Percentiles rank a stretch among this genome's conserved stretches.
Conservation (phyloP, 116 monocot species). For the Iris pallida region DNA sequence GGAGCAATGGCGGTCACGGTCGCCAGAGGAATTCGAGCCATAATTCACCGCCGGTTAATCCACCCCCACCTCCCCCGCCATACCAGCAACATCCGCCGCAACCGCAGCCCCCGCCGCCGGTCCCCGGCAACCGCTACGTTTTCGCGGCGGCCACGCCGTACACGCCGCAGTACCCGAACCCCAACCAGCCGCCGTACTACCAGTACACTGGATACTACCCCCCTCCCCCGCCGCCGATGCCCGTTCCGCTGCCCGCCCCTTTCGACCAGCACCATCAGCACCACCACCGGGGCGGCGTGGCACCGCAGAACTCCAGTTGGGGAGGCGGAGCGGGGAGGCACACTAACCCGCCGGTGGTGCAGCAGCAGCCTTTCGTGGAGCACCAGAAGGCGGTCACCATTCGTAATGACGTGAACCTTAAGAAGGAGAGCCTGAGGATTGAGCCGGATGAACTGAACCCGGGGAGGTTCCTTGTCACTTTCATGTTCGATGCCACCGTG, state of each 20-base stretch:
- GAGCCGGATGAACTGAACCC: constrained; percentile 75
- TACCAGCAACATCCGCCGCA: constrained; percentile 14
- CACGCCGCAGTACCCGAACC: constrained; percentile 66
- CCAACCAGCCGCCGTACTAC: constrained; percentile 52
- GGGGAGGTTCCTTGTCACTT: constrained; percentile 57
- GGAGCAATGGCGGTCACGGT: constrained; percentile 27
- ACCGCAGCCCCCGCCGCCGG: constrained; percentile 23
- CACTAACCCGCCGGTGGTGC: not conserved
- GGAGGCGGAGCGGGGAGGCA: constrained; percentile 14
- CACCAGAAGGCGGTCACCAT: constrained; percentile 93
- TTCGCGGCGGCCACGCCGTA: constrained; percentile 72
- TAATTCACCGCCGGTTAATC: constrained; percentile 7
- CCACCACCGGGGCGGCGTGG: constrained; percentile 16
- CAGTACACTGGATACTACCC: constrained; percentile 57
- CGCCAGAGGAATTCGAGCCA: not conserved
- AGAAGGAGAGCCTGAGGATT: constrained; percentile 85
- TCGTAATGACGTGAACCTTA: constrained; percentile 82
- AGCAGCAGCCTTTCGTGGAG: constrained; percentile 55
- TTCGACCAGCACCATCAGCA: constrained; percentile 48
- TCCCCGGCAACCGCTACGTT: constrained; percentile 58
- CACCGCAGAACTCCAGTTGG: constrained; percentile 23
- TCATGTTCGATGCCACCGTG: constrained; percentile 85
- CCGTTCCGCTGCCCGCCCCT: constrained; percentile 54
- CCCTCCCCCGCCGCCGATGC: constrained; percentile 47
- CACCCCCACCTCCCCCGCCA: constrained; percentile 16